Evolutionary conservation across 1,139 yeast species (phyloP).

Genomic region (Komagataea norvegica): DNA sequence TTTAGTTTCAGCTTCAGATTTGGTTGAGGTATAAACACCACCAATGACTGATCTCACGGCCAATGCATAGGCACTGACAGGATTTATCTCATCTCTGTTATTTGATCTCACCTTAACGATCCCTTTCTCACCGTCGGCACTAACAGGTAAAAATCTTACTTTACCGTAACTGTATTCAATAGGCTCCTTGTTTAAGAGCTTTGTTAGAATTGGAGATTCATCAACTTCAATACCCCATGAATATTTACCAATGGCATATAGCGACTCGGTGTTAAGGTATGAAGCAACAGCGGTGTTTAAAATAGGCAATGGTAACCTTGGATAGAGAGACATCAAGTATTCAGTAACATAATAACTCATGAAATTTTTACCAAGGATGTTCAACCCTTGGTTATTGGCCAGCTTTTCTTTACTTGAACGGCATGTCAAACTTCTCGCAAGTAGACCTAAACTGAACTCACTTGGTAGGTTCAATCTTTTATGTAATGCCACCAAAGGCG

Average conservation of each 20-base stretch:
- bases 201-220: slow-evolving; percentile 54
- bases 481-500: slow-evolving; percentile 76
- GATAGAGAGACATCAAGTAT: slow-evolving; percentile 68
- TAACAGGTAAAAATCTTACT: slow-evolving; percentile 44
- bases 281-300: slow-evolving; percentile 71
- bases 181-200: slow-evolving; percentile 66
- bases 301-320: slow-evolving; percentile 81
- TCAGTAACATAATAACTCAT: slow-evolving; percentile 75
- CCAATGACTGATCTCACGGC: slow-evolving; percentile 72
- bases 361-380: slow-evolving; percentile 73
- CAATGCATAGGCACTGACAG: slow-evolving; percentile 38
- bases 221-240: slow-evolving; percentile 89
- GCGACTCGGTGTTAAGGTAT: slow-evolving; percentile 59
- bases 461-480: slow-evolving; percentile 62
- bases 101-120: slow-evolving; percentile 32
- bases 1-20: slow-evolving; percentile 58
- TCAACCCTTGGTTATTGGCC: slow-evolving; percentile 75
- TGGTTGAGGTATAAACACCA: slow-evolving; percentile 57
- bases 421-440: slow-evolving; percentile 76
- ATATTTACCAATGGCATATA: slow-evolving; percentile 57
- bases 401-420: slow-evolving; percentile 40
- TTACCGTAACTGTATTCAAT: slow-evolving; percentile 60
- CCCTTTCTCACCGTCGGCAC: slow-evolving; percentile 36
- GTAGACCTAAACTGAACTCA: slow-evolving; percentile 54
- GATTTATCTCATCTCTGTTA: slow-evolving; percentile 26